Evolutionary conservation across 257 asterid species (phyloP), one percentile per base, ranked within the genome.

Genomic region (Solanum virginianum): DNA sequence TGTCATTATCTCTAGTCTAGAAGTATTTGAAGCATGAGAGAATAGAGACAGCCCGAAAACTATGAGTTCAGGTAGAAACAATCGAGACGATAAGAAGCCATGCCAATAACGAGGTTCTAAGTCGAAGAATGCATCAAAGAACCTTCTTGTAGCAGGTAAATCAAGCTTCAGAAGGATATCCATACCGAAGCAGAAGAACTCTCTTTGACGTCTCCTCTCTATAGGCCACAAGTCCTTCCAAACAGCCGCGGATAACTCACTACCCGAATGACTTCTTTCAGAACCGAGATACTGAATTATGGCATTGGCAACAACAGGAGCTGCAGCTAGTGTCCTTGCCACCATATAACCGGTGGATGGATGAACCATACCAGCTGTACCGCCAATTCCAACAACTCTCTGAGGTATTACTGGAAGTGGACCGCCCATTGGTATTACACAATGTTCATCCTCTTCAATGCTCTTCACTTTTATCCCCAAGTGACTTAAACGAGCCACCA

Each of bases 261-360:
- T 86, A 18, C 98, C 97, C 49, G 81, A 26, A 85, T 80, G 74
- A 56, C 56, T 85, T 88, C 83, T 87, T 71, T 89, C 93, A 2
- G 94, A 89, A 82, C 92, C 92, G 49, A 94, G 86, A 88, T 87
- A 93, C 43, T 86, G 91, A 56, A 95, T 95, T 20, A 96, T 94
- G 36, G 98, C 97, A 87, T 88, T 91, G 22, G 99, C 99, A 11
- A 96, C 98, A 18, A 94, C 69, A 1, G 98, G 99, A 41, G 99
- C 98, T 17, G 98, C 98, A 24, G 99, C 98, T 59, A 96, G 88
- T 85, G 99, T 96, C 88, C 98, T 84, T 14, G 99, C 98, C 22
- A 96, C 99, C 99, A 96, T 96, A 85, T 94, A 95, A 45, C 99
- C 99, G 0, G 99, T 95, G 12, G 98, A 95, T 4, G 99, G 99